These are phyloP conservation scores for Grifola frondosa DNA, from an alignment of 1,284 basidiomycete species.

Conservation along the genomic window DNA sequence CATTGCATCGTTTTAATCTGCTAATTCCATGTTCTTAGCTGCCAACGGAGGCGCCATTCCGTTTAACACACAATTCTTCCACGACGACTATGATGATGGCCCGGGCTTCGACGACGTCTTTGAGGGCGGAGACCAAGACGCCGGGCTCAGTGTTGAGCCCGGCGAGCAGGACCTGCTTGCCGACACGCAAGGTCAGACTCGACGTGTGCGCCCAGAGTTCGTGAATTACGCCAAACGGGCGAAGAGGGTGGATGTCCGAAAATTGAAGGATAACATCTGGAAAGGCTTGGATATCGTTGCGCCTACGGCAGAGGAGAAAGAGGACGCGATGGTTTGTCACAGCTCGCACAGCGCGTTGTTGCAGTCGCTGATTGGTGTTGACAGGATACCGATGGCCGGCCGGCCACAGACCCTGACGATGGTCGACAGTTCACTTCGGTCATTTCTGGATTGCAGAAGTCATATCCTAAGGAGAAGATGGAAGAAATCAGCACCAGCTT, in stretches of 20 bases:
- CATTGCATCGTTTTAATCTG: neutral
- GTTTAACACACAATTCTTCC: constrained; percentile 97
- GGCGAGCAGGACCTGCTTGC: constrained; percentile 87
- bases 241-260: constrained; percentile 95
- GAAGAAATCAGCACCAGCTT: constrained; percentile 98
- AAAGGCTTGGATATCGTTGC: constrained; percentile 76
- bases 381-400: constrained; percentile 53
- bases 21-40: constrained; percentile 28
- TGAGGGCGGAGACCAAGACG: constrained; percentile 56
- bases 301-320: constrained; percentile 40
- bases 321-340: constrained; percentile 55
- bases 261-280: constrained; percentile 99
- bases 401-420: constrained; percentile 58
- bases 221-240: constrained; percentile 97
- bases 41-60: constrained; percentile 60
- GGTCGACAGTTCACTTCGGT: constrained; percentile 83
- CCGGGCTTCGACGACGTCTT: constrained; percentile 74
- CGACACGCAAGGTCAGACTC: constrained; percentile 76
- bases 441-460: constrained; percentile 75
- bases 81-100: constrained; percentile 85
- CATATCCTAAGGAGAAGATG: constrained; percentile 93
- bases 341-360: neutral
- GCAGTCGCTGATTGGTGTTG: constrained; percentile 8
- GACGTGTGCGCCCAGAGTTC: constrained; percentile 82
- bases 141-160: constrained; percentile 47